A percentile compares a stretch with the other conserved stretches of the same genome.
phyloP scores from a whole-genome alignment of 2,329 filamentous ascomycete genomes.

The Trichoderma guizhouense region DNA sequence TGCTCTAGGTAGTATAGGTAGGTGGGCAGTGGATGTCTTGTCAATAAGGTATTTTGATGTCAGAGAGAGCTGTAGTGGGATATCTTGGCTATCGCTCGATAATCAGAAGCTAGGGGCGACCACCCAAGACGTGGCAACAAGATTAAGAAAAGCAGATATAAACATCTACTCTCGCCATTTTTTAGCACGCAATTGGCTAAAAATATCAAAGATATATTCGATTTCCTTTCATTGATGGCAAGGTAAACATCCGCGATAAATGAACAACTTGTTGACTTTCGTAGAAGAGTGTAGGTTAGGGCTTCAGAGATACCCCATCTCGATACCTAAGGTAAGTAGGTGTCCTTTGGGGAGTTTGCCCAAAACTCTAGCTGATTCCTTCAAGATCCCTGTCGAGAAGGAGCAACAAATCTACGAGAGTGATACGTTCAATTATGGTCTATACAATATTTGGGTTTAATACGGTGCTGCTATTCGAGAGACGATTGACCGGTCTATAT shows the following conservation, averaged over 20 bases:
- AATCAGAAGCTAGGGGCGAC: background rate
- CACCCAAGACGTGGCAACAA: background rate
- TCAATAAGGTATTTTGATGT: background rate
- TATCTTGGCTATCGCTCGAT: background rate
- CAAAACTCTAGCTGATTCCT: background rate
- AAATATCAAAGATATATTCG: background rate
- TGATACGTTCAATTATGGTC: background rate
- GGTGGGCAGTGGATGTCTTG: background rate
- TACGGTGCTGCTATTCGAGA: too few species aligned
- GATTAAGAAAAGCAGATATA: background rate
- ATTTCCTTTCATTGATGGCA: background rate
- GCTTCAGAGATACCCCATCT: background rate
- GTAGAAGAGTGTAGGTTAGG: background rate
- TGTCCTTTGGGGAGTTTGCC: background rate
- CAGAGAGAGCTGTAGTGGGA: background rate
- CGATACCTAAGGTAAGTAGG: too few species aligned
- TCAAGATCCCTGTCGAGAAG: background rate
- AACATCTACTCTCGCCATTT: background rate
- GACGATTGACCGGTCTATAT: background rate
- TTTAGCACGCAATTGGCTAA: background rate
- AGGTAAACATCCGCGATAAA: background rate
- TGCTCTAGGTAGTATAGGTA: background rate
- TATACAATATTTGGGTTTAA: background rate
- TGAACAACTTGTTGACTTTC: background rate
- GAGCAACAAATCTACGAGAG: background rate